Conservation (phyloP, 2,329 filamentous ascomycete species). For the Phaeosphaeriaceae sp. region DNA sequence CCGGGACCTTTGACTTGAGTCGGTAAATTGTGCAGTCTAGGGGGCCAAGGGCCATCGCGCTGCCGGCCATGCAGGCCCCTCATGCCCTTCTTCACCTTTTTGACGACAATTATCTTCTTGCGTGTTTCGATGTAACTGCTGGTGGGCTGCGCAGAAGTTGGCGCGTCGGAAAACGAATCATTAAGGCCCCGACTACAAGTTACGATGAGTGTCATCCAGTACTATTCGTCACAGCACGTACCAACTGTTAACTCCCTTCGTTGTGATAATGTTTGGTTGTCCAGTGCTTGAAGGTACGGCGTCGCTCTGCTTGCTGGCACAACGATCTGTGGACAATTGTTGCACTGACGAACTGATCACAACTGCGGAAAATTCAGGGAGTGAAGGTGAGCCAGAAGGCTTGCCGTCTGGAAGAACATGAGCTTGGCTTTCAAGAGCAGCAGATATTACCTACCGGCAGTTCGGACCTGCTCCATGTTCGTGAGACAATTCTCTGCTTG, state of each 20-base stretch:
- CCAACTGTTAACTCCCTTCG: not conserved
- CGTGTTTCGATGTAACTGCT: not conserved
- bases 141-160: constrained; percentile 3
- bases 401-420: not conserved
- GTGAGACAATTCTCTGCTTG: too few relatives aligned
- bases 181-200: not conserved
- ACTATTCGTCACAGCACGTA: not conserved
- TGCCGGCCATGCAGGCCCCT: constrained; percentile 4
- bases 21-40: not conserved
- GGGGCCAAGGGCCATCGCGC: constrained; percentile 6
- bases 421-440: not conserved
- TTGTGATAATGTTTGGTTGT: not conserved
- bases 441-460: not conserved
- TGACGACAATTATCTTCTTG: not conserved
- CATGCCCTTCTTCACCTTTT: constrained; percentile 5
- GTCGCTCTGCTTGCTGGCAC: not conserved
- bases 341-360: not conserved
- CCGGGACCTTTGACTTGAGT: not conserved
- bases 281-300: not conserved
- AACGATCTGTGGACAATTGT: not conserved
- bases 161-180: not conserved
- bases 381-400: not conserved
- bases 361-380: not conserved
- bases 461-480: not conserved
- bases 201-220: not conserved